Percentiles rank a stretch among this genome's conserved stretches.
Conservation (phyloP, 768 basidiomycete species). For the Panaeolus papilionaceus region DNA sequence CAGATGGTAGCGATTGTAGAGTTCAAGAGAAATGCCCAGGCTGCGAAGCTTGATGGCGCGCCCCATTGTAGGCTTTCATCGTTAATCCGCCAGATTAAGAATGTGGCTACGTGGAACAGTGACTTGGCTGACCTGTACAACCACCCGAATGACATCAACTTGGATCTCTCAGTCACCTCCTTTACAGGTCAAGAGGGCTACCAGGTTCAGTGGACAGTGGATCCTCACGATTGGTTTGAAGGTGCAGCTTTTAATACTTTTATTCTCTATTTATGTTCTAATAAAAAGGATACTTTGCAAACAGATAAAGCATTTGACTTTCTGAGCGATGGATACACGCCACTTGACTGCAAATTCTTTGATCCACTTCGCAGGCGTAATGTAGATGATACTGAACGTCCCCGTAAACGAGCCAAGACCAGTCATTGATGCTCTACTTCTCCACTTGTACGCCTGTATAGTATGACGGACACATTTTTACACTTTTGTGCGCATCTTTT, state of each 20-base stretch:
- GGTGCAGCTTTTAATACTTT: neutral
- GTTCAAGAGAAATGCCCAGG: neutral
- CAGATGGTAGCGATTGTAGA: neutral
- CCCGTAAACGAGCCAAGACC: too few relatives aligned
- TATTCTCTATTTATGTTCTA: neutral
- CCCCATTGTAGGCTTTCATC: slow-evolving; percentile 1
- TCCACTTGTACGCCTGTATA: too few relatives aligned
- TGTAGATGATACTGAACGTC: too few relatives aligned
- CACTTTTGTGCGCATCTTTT: too few relatives aligned
- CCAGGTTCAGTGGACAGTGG: neutral
- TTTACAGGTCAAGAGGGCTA: neutral
- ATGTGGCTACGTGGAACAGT: neutral
- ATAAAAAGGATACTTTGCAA: neutral
- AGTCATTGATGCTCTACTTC: too few relatives aligned
- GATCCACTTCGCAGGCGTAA: too few relatives aligned
- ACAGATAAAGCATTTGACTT: neutral
- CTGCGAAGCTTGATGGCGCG: neutral
- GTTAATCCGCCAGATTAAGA: neutral
- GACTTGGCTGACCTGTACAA: neutral
- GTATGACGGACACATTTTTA: too few relatives aligned
- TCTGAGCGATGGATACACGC: neutral
- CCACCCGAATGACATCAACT: neutral
- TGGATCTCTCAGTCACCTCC: neutral
- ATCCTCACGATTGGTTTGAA: neutral
- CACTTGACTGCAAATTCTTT: neutral